These are phyloP conservation scores for Phlyctochytrium arcticum DNA, from an alignment of 192 early-diverging fungal genomes.

Conservation along the genomic window DNA sequence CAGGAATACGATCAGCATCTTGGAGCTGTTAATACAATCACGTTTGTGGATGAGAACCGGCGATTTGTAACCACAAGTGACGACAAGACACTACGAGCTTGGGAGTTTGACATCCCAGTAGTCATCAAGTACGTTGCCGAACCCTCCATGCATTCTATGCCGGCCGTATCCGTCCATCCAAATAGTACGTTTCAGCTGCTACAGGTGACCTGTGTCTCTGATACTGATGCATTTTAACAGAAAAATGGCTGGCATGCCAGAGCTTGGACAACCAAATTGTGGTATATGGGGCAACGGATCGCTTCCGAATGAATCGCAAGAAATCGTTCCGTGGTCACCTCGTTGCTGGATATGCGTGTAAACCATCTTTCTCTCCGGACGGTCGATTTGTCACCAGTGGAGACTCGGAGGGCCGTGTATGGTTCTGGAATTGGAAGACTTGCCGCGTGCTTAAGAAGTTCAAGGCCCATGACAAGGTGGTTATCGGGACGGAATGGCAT, in stretches of 20 bases:
- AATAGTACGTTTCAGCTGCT: constrained; percentile 58
- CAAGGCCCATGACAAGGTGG: constrained; percentile 87
- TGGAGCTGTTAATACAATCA: constrained; percentile 94
- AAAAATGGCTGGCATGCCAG: constrained; percentile 91
- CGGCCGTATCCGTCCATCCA: constrained; percentile 83
- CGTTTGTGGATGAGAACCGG: constrained; percentile 91
- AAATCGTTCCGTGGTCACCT: constrained; percentile 91
- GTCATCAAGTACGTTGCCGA: constrained; percentile 98
- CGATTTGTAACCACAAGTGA: constrained; percentile 94
- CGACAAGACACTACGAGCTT: constrained; percentile 94
- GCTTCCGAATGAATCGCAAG: constrained; percentile 82
- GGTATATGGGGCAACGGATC: constrained; percentile 81
- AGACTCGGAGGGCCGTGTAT: constrained; percentile 88
- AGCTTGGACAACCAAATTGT: constrained; percentile 96
- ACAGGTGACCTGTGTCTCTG: not conserved
- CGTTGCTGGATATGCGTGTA: constrained; percentile 95
- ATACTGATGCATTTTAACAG: constrained; percentile 34
- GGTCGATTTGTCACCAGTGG: constrained; percentile 82
- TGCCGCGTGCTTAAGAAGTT: constrained; percentile 79
- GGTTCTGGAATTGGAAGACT: constrained; percentile 98
- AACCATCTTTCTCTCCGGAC: constrained; percentile 90
- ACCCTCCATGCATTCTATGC: constrained; percentile 94
- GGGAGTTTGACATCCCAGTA: constrained; percentile 98
- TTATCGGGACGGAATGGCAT: constrained; percentile 92
- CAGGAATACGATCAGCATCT: constrained; percentile 98